Evolutionary conservation across 176 grass and related monocot species (phyloP), one percentile per base, ranked within the genome.

Genomic region (Zea mays): DNA sequence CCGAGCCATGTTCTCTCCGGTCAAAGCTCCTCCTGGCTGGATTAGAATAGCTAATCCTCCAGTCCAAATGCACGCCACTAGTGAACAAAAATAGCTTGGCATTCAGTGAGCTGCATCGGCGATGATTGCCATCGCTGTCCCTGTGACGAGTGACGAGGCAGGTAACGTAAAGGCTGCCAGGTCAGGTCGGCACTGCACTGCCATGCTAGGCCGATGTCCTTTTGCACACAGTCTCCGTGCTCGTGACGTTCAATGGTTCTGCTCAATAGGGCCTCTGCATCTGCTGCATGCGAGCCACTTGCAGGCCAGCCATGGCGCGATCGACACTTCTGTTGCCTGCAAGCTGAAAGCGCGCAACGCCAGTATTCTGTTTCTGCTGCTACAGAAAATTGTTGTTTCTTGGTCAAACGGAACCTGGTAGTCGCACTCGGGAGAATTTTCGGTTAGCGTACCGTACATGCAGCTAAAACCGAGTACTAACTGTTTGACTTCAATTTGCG

Each of bases 191-290:
- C 40, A 13, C 41, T 40, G 35, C n/a, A 27, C 62, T 21, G 17
- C 50, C 20, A 65, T 68, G 51, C 45, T 7, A 40, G 64, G 65
- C 55, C 81, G 69, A 67, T 74, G 20, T 27, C 27, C 81, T 51
- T 67, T 42, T 68, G 36, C 12, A 57, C 45, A 39, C 38, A 48
- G 39, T 45, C n/a, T 0, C 37, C 38, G 6, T 41, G 76, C 6
- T 82, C 20, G 6, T 59, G 54, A 8, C 9, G 7, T 49, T 65
- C 7, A 50, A 80, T 84, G 55, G 75, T 80, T 88, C 56, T 67
- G 76, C 75, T 39, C 45, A 13, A 54, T 37, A 19, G 51, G 10
- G 66, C 21, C 7, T 66, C 7, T 66, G 73, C 58, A 39, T 39
- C 38, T 57, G 66, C 43, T 51, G 43, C 14, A 52, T 63, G 44